phyloP scores from a whole-genome alignment of 257 asterid species.

The Ilex aquifolium region DNA sequence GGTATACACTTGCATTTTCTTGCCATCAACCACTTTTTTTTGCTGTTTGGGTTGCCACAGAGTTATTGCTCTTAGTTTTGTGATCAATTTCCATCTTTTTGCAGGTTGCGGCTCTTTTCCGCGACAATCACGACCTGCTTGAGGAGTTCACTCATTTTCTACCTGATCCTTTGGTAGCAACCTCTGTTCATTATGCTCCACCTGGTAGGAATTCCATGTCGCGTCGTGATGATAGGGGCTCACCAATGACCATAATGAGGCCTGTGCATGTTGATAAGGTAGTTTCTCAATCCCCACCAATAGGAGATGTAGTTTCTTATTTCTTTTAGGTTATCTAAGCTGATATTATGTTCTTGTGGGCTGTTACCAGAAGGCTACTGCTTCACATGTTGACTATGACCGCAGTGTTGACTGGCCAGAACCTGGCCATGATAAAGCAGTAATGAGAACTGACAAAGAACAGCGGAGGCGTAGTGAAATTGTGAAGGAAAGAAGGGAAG shows the following conservation, averaged over 20 bases:
- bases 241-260: slow-evolving; percentile 42
- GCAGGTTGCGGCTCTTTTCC: slow-evolving; percentile 86
- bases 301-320: too few species aligned
- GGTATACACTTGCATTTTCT: slow-evolving; percentile 38
- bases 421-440: slow-evolving; percentile 26
- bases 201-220: slow-evolving; percentile 39
- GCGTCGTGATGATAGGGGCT: slow-evolving; percentile 48
- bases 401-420: slow-evolving; percentile 33
- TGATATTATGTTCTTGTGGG: slow-evolving; percentile 3
- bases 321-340: too few species aligned
- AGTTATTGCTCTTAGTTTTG: not conserved
- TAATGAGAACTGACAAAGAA: slow-evolving; percentile 28
- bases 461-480: slow-evolving; percentile 41
- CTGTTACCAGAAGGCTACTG: slow-evolving; percentile 50
- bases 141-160: slow-evolving; percentile 87
- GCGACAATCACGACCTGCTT: slow-evolving; percentile 79
- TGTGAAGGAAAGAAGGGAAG: slow-evolving; percentile 42
- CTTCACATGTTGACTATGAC: slow-evolving; percentile 39
- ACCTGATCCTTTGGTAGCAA: slow-evolving; percentile 66
- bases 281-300: slow-evolving; percentile 4
- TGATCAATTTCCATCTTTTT: slow-evolving; percentile 13
- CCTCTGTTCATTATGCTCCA: slow-evolving; percentile 30
- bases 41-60: not conserved
- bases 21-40: not conserved
- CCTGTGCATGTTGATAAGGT: slow-evolving; percentile 61